Percentiles rank a stretch among this genome's conserved stretches.
phyloP scores from a whole-genome alignment of 805 yeast species.

The Ogataea populi-albae region DNA sequence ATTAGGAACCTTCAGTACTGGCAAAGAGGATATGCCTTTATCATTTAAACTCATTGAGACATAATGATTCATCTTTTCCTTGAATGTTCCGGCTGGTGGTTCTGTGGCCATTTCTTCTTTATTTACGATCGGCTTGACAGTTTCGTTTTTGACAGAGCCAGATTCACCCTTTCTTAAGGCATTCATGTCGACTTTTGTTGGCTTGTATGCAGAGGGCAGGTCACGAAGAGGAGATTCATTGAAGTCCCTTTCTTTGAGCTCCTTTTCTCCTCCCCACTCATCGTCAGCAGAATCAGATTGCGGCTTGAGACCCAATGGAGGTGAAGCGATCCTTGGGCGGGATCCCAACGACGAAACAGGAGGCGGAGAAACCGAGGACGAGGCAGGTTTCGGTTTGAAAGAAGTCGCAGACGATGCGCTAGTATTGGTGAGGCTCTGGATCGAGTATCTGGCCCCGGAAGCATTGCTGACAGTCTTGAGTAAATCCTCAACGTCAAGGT shows the following conservation, averaged over 20 bases:
- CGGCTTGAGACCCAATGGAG: background rate
- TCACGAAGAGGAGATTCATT: conserved; percentile 46
- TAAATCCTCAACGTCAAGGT: conserved; percentile 75
- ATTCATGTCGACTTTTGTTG: conserved; percentile 59
- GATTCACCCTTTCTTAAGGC: conserved; percentile 50
- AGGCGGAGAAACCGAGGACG: conserved; percentile 22
- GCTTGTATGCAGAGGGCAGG: conserved; percentile 62
- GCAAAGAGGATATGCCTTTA: conserved; percentile 58
- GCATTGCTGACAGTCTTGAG: conserved; percentile 79
- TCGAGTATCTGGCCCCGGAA: conserved; percentile 92
- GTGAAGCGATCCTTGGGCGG: conserved; percentile 14
- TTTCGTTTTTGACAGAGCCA: conserved; percentile 39
- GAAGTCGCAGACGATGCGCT: conserved; percentile 13
- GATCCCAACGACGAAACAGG: conserved; percentile 21
- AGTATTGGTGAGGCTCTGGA: conserved; percentile 38
- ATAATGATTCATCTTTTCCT: conserved; percentile 39
- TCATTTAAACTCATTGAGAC: conserved; percentile 30
- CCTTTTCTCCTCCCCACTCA: conserved; percentile 72
- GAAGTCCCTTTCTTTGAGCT: conserved; percentile 53
- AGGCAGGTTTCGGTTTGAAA: conserved; percentile 27
- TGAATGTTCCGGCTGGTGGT: conserved; percentile 42
- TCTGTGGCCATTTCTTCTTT: conserved; percentile 41
- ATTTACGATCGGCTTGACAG: conserved; percentile 14
- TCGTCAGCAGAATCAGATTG: conserved; percentile 34
- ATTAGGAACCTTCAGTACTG: conserved; percentile 56